Evolutionary conservation across 495 filamentous ascomycete species (phyloP).

Genomic region (Tricharina praecox): DNA sequence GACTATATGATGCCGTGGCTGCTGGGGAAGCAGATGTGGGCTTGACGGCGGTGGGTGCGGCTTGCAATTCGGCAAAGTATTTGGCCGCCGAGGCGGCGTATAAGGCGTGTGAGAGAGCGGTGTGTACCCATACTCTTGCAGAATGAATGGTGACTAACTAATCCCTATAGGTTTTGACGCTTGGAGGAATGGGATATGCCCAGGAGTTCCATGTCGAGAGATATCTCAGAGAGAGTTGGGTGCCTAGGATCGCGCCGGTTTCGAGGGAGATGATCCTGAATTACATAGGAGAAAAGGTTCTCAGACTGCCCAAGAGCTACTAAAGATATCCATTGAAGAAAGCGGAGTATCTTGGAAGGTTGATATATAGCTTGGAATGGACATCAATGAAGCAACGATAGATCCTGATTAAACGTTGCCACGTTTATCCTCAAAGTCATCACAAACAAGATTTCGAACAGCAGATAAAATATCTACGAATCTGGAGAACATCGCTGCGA

Average conservation of each 20-base stretch:
- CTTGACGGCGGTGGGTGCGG: constrained; percentile 39
- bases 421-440: too few species aligned
- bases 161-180: constrained; percentile 31
- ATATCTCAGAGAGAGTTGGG: constrained; percentile 55
- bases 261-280: constrained; percentile 70
- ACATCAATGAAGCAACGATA: too few species aligned
- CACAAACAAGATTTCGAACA: too few species aligned
- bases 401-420: too few species aligned
- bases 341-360: too few species aligned
- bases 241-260: constrained; percentile 59
- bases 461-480: too few species aligned
- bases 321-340: too few species aligned
- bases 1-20: constrained; percentile 43
- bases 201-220: constrained; percentile 65
- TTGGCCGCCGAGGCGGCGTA: constrained; percentile 66
- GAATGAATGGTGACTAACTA: neutral
- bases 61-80: constrained; percentile 62
- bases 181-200: constrained; percentile 66
- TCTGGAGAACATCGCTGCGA: too few species aligned
- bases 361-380: too few species aligned
- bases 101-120: constrained; percentile 52
- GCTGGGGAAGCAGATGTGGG: neutral
- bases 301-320: constrained; percentile 40
- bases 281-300: constrained; percentile 56
- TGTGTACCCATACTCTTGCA: constrained; percentile 18